Evolutionary conservation across 2,329 filamentous ascomycete genomes (phyloP).

Genomic region (Aspergillus sp.): DNA sequence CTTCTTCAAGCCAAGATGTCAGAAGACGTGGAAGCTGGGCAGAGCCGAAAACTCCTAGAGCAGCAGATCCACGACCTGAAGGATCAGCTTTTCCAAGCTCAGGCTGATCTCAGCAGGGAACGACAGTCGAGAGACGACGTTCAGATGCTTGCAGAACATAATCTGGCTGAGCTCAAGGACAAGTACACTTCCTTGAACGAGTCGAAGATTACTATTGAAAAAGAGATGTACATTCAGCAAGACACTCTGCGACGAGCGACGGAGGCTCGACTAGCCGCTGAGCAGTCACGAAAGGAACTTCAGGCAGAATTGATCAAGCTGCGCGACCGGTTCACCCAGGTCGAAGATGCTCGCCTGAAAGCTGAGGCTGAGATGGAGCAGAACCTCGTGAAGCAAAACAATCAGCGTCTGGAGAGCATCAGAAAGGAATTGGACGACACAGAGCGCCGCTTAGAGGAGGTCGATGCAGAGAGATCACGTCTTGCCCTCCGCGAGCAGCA

Average conservation of each 20-base stretch:
- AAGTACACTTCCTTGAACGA: constrained; percentile 88
- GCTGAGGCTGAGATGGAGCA: constrained; percentile 82
- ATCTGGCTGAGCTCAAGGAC: constrained; percentile 77
- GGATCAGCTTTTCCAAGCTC: constrained; percentile 78
- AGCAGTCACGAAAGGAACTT: constrained; percentile 87
- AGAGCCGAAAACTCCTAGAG: constrained; percentile 82
- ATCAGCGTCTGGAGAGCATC: constrained; percentile 78
- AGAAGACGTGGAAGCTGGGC: constrained; percentile 81
- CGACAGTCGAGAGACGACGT: constrained; percentile 94
- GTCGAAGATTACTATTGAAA: constrained; percentile 95
- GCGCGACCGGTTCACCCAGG: constrained; percentile 79
- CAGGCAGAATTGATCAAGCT: constrained; percentile 82
- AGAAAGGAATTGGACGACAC: constrained; percentile 80
- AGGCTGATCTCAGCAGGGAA: constrained; percentile 87
- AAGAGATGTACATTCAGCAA: constrained; percentile 94
- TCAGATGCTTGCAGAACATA: constrained; percentile 86
- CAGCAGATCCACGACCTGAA: constrained; percentile 87
- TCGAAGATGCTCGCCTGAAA: constrained; percentile 83
- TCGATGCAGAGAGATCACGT: constrained; percentile 77
- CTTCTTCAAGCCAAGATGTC: constrained; percentile 86
- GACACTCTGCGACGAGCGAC: constrained; percentile 85
- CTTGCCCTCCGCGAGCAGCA: constrained; percentile 81
- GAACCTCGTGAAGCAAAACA: constrained; percentile 74
- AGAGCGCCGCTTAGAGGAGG: constrained; percentile 73
- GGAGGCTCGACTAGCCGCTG: constrained; percentile 77